Base-by-base conservation (phyloP, 2,329 filamentous ascomycete genomes). In the Fonsecaea pugnacius region DNA sequence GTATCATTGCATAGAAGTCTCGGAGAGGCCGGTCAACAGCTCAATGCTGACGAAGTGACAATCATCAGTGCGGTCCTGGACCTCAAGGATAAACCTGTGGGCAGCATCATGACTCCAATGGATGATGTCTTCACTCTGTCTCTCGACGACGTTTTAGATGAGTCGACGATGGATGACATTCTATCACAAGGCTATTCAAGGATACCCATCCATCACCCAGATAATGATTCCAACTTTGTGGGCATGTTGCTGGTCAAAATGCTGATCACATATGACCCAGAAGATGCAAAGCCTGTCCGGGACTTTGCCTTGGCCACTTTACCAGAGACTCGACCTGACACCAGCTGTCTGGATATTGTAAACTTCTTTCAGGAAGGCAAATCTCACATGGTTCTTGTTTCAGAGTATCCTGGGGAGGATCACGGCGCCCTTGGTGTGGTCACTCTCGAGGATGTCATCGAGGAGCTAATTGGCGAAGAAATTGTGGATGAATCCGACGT, bases 281-380 rank as follows among this genome's bases (percentile, higher is more conserved):
- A 99, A 76, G 95, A 99, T 74, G 87, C 85, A 73, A 91, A 90
- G 73, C 87, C 87, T 21, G 95, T 99, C 38, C 86, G 89, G 66
- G 94, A 98, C 67, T 97, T 99, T 74, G 89, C 92, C 7, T 83
- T 99, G 57, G 95, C 95, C 14, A 97, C 95, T 0, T 86, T 99
- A 6, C 95, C 96, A 1, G 95, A 99, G 77, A 99, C 95, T 0
- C 87, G 91, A 9, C 92, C 95, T 0, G 92, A 97, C 75, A 99
- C 95, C 0, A 97, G 93, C 79, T 99, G 95, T 75, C 80, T 99
- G 62, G 95, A 99, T 76, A 98, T 99, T 73, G 92, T 99, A 79
- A 99, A 99, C 80, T 99, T 97, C 78, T 99, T 99, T 81, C 95
- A 99, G 77, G 95, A 99, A 81, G 95, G 95, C 72, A 99, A 99